Evolutionary conservation across 1,139 yeast species (phyloP).

Genomic region (Geotrichum cucujoidarum): DNA sequence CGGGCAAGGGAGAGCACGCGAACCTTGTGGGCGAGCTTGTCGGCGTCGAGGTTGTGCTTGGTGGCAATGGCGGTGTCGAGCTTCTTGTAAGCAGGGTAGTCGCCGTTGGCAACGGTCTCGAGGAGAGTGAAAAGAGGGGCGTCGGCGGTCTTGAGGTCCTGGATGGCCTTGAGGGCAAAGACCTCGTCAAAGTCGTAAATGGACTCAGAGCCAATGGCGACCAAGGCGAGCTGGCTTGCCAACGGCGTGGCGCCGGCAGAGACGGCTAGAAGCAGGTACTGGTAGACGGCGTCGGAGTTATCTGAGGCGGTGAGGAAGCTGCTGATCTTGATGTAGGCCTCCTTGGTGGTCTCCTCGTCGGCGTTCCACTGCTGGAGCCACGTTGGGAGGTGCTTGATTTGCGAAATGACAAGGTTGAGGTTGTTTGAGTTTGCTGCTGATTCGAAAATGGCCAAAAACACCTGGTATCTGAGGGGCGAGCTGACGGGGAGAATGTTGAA

Average conservation of each 20-base stretch:
- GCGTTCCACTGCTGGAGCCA: conserved; percentile 41
- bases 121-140: conserved; percentile 31
- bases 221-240: conserved; percentile 29
- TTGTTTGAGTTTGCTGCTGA: conserved; percentile 36
- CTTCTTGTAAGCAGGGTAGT: conserved; percentile 30
- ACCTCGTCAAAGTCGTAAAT: conserved; percentile 37
- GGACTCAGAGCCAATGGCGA: conserved; percentile 29
- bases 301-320: conserved; percentile 26
- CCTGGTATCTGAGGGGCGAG: conserved; percentile 34
- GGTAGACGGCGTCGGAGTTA: conserved; percentile 30
- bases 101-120: conserved; percentile 35
- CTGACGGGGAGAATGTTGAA: conserved; percentile 39
- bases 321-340: conserved; percentile 32
- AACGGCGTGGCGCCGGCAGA: conserved; percentile 25
- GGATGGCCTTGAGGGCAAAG: conserved; percentile 34
- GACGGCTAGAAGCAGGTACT: conserved; percentile 34
- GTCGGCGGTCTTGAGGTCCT: conserved; percentile 25
- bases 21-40: conserved; percentile 29
- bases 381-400: conserved; percentile 36
- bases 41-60: conserved; percentile 26
- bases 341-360: conserved; percentile 29
- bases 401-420: conserved; percentile 36
- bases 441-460: conserved; percentile 36
- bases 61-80: conserved; percentile 22
- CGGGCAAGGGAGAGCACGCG: conserved; percentile 30